Conservation (phyloP, 768 basidiomycete genomes). For the Termitomyces sp. region DNA sequence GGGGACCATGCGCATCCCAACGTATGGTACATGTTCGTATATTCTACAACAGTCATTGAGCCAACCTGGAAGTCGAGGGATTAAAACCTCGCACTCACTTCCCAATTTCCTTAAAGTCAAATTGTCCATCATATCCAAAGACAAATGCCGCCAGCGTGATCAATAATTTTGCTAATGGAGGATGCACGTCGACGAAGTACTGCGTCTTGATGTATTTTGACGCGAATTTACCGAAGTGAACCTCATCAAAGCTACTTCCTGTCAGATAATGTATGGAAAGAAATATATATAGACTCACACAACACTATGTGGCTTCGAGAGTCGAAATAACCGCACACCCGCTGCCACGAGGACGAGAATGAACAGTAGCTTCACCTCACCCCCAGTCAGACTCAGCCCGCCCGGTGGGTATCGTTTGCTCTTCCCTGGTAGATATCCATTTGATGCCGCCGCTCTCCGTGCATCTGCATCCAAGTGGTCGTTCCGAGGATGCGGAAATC, state of each 20-base stretch:
- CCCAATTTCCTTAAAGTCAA: slow-evolving; percentile 97
- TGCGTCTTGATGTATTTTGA: slow-evolving; percentile 89
- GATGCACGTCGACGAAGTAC: slow-evolving; percentile 95
- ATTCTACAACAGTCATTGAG: slow-evolving; percentile 50
- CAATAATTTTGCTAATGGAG: slow-evolving; percentile 92
- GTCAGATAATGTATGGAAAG: background rate
- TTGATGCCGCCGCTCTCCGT: slow-evolving; percentile 65
- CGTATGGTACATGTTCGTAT: slow-evolving; percentile 88
- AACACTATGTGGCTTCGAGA: slow-evolving; percentile 86
- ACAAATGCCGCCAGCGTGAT: slow-evolving; percentile 89
- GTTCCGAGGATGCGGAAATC: slow-evolving; percentile 63
- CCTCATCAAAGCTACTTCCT: slow-evolving; percentile 83
- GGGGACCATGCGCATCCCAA: slow-evolving; percentile 96
- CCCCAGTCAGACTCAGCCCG: slow-evolving; percentile 60
- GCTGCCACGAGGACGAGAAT: slow-evolving; percentile 65
- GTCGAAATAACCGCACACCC: slow-evolving; percentile 80
- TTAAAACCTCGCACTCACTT: slow-evolving; percentile 55
- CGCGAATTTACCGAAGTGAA: slow-evolving; percentile 98
- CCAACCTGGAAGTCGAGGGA: background rate
- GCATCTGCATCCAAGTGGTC: slow-evolving; percentile 75
- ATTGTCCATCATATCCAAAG: slow-evolving; percentile 86
- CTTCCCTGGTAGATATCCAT: slow-evolving; percentile 52
- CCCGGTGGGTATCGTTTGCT: slow-evolving; percentile 46
- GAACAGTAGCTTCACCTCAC: slow-evolving; percentile 75
- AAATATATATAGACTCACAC: slow-evolving; percentile 59